phyloP scores from a whole-genome alignment of 805 yeast species.

The Metschnikowia kunwiensis region DNA sequence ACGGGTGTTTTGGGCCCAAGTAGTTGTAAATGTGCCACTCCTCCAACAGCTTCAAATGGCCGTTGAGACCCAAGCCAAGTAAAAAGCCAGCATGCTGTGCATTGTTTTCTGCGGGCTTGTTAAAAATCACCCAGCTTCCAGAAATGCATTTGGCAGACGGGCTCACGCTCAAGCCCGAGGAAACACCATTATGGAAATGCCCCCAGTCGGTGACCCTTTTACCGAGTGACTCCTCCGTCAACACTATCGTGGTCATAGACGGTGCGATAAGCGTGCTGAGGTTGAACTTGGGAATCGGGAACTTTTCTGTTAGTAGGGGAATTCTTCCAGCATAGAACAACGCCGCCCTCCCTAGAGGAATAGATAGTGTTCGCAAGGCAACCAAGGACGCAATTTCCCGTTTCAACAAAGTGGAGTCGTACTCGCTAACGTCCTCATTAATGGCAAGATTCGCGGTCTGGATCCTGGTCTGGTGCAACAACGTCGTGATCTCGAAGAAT shows the following conservation, averaged over 20 bases:
- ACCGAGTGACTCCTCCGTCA: conserved; percentile 52
- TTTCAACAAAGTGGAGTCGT: conserved; percentile 53
- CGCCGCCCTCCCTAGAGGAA: conserved; percentile 78
- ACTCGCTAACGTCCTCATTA: conserved; percentile 47
- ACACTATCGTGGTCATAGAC: conserved; percentile 56
- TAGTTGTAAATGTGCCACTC: conserved; percentile 97
- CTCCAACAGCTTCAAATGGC: conserved; percentile 76
- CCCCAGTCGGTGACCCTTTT: conserved; percentile 69
- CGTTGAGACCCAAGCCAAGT: conserved; percentile 88
- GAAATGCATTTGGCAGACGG: conserved; percentile 63
- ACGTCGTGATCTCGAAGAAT: conserved; percentile 68
- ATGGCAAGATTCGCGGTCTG: conserved; percentile 50
- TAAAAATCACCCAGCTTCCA: conserved; percentile 91
- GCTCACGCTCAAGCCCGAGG: conserved; percentile 78
- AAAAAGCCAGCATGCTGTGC: conserved; percentile 93
- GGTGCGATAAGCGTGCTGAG: conserved; percentile 67
- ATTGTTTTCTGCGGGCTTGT: conserved; percentile 65
- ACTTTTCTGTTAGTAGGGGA: conserved; percentile 82
- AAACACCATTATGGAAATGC: conserved; percentile 85
- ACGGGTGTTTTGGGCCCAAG: conserved; percentile 81
- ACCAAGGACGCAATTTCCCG: conserved; percentile 57
- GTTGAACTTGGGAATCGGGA: conserved; percentile 74
- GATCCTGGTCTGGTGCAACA: conserved; percentile 66
- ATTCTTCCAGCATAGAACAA: conserved; percentile 62
- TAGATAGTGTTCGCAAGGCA: conserved; percentile 68